Evolutionary conservation across 768 basidiomycete species (phyloP).

Genomic region (Kwoniella sp.): DNA sequence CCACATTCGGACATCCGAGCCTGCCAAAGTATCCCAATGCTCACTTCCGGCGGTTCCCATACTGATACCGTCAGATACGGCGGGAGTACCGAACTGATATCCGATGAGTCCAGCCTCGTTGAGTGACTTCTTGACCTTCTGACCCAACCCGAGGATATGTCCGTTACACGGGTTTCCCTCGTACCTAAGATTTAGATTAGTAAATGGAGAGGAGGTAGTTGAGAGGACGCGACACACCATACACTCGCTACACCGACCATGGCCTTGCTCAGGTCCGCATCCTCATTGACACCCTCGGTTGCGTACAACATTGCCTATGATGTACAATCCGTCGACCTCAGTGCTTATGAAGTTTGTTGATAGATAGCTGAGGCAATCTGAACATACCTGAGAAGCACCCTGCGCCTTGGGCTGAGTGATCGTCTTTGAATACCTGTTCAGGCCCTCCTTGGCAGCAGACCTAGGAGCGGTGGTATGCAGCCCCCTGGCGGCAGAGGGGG

Average conservation of each 20-base stretch:
- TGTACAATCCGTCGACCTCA: slow-evolving; percentile 12
- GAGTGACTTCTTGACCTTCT: slow-evolving; percentile 81
- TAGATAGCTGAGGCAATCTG: no score
- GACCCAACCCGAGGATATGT: slow-evolving; percentile 86
- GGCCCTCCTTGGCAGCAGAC: slow-evolving; percentile 10
- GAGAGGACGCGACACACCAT: slow-evolving; percentile 65
- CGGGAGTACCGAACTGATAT: slow-evolving; percentile 97
- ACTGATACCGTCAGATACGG: slow-evolving; percentile 97
- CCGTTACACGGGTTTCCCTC: slow-evolving; percentile 99
- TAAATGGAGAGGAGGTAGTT: neutral
- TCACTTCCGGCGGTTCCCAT: slow-evolving; percentile 95
- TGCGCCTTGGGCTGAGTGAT: slow-evolving; percentile 92
- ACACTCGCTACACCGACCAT: slow-evolving; percentile 98
- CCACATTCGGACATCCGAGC: neutral
- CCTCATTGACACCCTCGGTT: slow-evolving; percentile 82
- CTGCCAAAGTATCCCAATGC: no score
- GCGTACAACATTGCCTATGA: slow-evolving; percentile 94
- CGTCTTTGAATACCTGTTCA: slow-evolving; percentile 72
- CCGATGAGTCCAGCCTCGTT: slow-evolving; percentile 71
- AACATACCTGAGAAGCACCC: slow-evolving; percentile 84
- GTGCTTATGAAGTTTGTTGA: no score
- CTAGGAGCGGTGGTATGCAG: slow-evolving; percentile 18
- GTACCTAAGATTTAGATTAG: slow-evolving; percentile 66
- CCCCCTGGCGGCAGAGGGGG: slow-evolving; percentile 1
- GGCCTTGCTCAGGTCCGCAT: slow-evolving; percentile 87